These are phyloP conservation scores for Cardamine occulta DNA, from an alignment of 345 rosid species.

Conservation along the genomic window DNA sequence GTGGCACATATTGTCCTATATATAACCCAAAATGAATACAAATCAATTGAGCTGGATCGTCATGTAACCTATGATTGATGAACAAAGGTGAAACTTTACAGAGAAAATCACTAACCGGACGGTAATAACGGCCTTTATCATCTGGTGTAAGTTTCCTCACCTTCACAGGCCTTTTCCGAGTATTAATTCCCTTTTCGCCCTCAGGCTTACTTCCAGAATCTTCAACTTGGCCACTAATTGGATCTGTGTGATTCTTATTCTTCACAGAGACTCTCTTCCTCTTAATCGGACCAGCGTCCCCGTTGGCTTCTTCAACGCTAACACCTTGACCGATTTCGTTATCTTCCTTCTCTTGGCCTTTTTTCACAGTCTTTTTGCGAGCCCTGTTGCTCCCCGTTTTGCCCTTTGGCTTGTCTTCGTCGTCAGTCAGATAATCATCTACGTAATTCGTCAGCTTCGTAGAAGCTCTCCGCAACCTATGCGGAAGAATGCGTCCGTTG, in stretches of 20 bases:
- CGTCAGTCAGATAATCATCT: background rate
- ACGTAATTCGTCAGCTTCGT: background rate
- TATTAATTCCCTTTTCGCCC: no score
- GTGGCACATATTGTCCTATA: constrained; percentile 56
- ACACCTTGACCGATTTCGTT: background rate
- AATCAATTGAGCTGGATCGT: background rate
- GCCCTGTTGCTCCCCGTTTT: background rate
- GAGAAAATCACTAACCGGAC: background rate
- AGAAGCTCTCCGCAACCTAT: background rate
- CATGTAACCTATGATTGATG: background rate
- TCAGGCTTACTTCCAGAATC: no score
- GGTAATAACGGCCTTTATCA: background rate
- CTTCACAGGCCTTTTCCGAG: no score
- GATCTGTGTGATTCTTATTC: background rate
- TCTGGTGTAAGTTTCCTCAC: background rate
- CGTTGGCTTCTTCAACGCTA: background rate
- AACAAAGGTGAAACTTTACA: background rate
- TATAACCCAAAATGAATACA: background rate
- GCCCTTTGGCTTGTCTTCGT: constrained; percentile 1
- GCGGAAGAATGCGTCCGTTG: background rate
- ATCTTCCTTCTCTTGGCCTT: background rate
- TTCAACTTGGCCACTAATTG: background rate
- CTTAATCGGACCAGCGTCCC: background rate
- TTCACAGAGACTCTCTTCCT: background rate
- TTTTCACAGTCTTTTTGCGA: background rate